phyloP scores from a whole-genome alignment of 2,329 filamentous ascomycete genomes.

The Xylariales sp. region DNA sequence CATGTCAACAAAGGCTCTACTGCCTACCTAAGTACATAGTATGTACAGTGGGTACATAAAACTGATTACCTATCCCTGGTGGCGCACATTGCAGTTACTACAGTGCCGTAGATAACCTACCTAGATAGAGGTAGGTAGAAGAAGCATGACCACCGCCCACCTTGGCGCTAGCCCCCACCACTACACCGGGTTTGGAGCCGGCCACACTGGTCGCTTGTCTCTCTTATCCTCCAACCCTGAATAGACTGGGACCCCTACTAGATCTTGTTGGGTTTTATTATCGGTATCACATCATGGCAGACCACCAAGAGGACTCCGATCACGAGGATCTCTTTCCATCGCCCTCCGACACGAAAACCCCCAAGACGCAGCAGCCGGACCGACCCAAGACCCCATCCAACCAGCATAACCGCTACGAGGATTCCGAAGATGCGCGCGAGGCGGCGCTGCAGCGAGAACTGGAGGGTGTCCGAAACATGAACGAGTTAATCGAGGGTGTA shows the following conservation, averaged over 20 bases:
- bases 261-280: constrained; percentile 8
- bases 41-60: background rate
- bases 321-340: constrained; percentile 62
- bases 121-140: too few species aligned
- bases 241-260: constrained; percentile 17
- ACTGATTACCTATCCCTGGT: background rate
- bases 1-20: constrained; percentile 25
- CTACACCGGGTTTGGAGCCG: background rate
- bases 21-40: too few species aligned
- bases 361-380: constrained; percentile 50
- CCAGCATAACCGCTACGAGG: constrained; percentile 55
- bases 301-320: constrained; percentile 59
- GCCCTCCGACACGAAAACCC: constrained; percentile 50
- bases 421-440: constrained; percentile 75
- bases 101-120: background rate
- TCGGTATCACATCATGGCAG: constrained; percentile 54
- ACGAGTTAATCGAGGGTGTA: constrained; percentile 85
- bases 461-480: constrained; percentile 85
- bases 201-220: constrained; percentile 15
- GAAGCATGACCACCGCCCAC: background rate
- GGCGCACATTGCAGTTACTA: constrained; percentile 9
- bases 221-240: constrained; percentile 3
- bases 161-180: constrained; percentile 28
- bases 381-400: constrained; percentile 62
- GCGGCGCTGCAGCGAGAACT: constrained; percentile 81